Evolutionary conservation across 208 protist genomes (phyloP), one percentile per base, ranked within the genome.

Genomic region (Trypanosoma boissoni): DNA sequence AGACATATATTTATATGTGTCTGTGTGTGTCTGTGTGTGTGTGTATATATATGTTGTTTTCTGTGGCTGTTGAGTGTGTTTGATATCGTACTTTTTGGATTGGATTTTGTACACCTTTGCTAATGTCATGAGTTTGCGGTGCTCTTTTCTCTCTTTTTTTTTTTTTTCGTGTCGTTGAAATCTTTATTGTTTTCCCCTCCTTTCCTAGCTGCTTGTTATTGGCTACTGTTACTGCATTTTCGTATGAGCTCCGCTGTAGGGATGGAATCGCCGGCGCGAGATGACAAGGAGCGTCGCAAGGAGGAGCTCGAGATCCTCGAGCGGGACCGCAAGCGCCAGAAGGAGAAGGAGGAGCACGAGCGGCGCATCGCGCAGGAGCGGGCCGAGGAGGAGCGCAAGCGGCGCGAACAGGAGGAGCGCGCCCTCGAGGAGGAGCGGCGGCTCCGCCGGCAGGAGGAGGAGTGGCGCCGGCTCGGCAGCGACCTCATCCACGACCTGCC

Each of bases 281-380:
- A 68, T 14, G 64, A 56, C 12, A 77, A 86, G 32, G 76, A 91
- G 58, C 65, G 68, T 14, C 66, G 71, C 29, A 78, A 83, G 57
- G 85, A 94, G 72, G 91, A 96, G 66, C 70, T 71, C 9, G 91
- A 94, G 46, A 91, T 92, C 32, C 83, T 74, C 28, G 76, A 83
- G 65, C 83, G 91, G 14, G 91, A 94, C 57, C 51, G 51, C 21
- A 68, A 76, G 49, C 84, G 87, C 3, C 72, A 80, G 36, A 52
- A 74, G 49, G 83, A 94, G 54, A 85, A 87, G 59, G 86, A 86
- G 50, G 82, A 93, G 42, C 77, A 70, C 32, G 70, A 83, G 54
- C 84, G 84, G 21, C 78, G 73, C 41, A 57, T 74, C 24, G 77
- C 69, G 0, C 74, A 78, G 60, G 85, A 86, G 43, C 60, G 60